phyloP scores from a whole-genome alignment of 495 filamentous ascomycete genomes.

The Penicillium soppii region DNA sequence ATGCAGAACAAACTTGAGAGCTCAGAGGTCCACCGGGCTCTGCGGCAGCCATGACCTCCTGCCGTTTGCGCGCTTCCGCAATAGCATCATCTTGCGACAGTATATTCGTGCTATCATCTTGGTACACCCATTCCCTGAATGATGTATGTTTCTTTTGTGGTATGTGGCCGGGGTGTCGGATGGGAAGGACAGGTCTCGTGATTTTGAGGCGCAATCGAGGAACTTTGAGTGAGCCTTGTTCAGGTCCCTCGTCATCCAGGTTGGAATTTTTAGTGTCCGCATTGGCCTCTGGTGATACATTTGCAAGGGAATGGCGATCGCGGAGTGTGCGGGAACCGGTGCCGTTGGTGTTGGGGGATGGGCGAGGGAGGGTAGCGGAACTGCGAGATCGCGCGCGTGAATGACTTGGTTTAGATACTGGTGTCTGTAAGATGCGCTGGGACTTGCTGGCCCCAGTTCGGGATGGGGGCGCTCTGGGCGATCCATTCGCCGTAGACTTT shows the following conservation, averaged over 20 bases:
- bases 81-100: conserved; percentile 56
- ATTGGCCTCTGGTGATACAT: conserved; percentile 10
- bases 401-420: conserved; percentile 26
- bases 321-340: conserved; percentile 24
- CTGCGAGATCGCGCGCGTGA: conserved; percentile 37
- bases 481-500: conserved; percentile 34
- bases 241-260: conserved; percentile 19
- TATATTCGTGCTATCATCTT: conserved; percentile 37
- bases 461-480: conserved; percentile 25
- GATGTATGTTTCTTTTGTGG: conserved; percentile 44
- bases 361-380: conserved; percentile 21
- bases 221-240: conserved; percentile 25
- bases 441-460: conserved; percentile 21
- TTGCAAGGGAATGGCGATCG: conserved; percentile 30
- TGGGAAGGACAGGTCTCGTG: conserved; percentile 48
- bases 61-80: conserved; percentile 50
- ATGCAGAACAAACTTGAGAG: conserved; percentile 67
- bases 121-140: conserved; percentile 58
- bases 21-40: conserved; percentile 75
- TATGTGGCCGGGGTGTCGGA: conserved; percentile 55
- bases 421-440: conserved; percentile 31
- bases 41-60: conserved; percentile 64
- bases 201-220: conserved; percentile 53
- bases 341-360: conserved; percentile 19
- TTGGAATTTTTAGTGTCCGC: conserved; percentile 6